These are phyloP conservation scores for Cymbidium sinense DNA, from an alignment of 106 monocot species.

Conservation along the genomic window DNA sequence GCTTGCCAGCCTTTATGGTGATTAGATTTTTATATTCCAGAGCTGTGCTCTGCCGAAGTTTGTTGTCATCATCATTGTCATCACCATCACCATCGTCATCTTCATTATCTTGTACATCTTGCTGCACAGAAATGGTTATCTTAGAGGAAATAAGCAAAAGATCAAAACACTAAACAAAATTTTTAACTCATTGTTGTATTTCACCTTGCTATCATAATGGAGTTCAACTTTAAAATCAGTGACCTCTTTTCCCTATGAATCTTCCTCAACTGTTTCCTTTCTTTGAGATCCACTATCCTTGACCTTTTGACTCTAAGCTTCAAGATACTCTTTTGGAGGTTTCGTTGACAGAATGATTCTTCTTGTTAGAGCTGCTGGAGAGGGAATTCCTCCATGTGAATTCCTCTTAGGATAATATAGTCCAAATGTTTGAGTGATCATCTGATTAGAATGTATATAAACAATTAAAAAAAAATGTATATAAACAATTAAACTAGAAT, in stretches of 20 bases:
- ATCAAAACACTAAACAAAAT: background rate
- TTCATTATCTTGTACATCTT: background rate
- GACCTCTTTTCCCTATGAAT: constrained; percentile 69
- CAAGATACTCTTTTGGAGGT: constrained; percentile 79
- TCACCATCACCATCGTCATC: constrained; percentile 10
- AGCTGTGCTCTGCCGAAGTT: constrained; percentile 10
- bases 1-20: constrained; percentile 26
- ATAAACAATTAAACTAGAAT: background rate
- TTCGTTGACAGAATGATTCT: constrained; percentile 73
- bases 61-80: constrained; percentile 16
- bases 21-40: constrained; percentile 24
- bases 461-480: no score
- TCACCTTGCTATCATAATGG: constrained; percentile 48
- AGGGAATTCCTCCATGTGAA: constrained; percentile 53
- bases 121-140: background rate
- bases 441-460: constrained; percentile 19
- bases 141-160: background rate
- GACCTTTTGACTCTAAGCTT: constrained; percentile 39
- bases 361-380: constrained; percentile 58
- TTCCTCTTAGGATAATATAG: constrained; percentile 60
- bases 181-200: background rate
- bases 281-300: constrained; percentile 22
- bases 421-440: constrained; percentile 62
- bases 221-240: constrained; percentile 57
- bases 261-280: constrained; percentile 37